These are phyloP conservation scores for Climacium dendroides DNA, from an alignment of 225 moss, liverwort and hornwort species.

Conservation along the genomic window DNA sequence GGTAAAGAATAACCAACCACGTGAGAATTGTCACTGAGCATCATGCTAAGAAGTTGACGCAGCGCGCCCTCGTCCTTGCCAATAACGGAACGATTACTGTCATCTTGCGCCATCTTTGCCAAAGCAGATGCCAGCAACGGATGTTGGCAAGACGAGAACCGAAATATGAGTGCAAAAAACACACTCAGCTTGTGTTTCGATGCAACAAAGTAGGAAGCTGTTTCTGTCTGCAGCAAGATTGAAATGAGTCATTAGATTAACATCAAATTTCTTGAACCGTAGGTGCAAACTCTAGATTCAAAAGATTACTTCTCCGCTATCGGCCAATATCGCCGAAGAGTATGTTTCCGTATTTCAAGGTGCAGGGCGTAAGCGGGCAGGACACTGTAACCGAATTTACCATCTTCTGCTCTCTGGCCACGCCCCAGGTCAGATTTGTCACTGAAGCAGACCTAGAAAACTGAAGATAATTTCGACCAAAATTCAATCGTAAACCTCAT, in stretches of 20 bases:
- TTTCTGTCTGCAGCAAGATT: conserved; percentile 54
- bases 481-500: background rate
- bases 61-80: conserved; percentile 99
- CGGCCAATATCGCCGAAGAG: background rate
- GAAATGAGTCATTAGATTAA: background rate
- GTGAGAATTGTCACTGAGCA: conserved; percentile 92
- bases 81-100: conserved; percentile 90
- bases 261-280: background rate
- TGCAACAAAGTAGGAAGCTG: conserved; percentile 86
- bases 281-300: background rate
- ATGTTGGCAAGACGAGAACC: conserved; percentile 98
- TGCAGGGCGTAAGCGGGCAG: background rate
- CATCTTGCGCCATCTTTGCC: conserved; percentile 94
- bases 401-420: background rate
- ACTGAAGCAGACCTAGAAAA: background rate
- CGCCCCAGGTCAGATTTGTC: background rate
- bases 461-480: background rate
- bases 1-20: conserved; percentile 55
- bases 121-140: conserved; percentile 94
- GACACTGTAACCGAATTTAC: background rate
- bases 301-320: background rate
- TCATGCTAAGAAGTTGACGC: conserved; percentile 97
- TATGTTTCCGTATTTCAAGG: background rate
- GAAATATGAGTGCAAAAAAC: conserved; percentile 98
- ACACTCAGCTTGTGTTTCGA: conserved; percentile 98